Percentiles rank a stretch among this genome's conserved stretches.
Conservation (phyloP, 1,284 basidiomycete species). For the Pseudozyma sp. region DNA sequence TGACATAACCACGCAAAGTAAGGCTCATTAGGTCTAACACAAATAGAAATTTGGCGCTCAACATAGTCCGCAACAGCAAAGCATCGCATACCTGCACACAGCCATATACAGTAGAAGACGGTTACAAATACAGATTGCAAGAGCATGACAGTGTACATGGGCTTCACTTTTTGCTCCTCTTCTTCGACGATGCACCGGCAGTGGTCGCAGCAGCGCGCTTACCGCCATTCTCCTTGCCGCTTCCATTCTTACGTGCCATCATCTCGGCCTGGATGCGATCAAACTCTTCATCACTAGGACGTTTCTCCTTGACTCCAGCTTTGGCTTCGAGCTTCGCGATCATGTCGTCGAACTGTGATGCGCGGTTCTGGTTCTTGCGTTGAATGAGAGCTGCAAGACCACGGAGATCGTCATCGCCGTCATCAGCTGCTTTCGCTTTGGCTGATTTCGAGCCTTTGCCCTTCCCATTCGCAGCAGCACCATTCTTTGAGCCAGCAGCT, state of each 20-base stretch:
- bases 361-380: conserved; percentile 49
- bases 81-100: background rate
- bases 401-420: conserved; percentile 49
- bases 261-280: conserved; percentile 52
- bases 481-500: conserved; percentile 9
- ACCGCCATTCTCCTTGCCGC: conserved; percentile 27
- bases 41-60: background rate
- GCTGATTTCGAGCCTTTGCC: conserved; percentile 22
- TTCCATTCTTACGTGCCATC: conserved; percentile 37
- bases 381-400: conserved; percentile 55
- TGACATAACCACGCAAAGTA: conserved; percentile 13
- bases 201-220: conserved; percentile 34
- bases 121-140: conserved; percentile 25
- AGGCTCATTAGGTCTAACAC: no score
- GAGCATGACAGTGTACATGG: background rate
- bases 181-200: conserved; percentile 23
- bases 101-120: background rate
- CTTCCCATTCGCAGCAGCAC: conserved; percentile 10
- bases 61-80: background rate
- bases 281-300: conserved; percentile 53
- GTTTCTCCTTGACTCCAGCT: conserved; percentile 45
- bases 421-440: conserved; percentile 21
- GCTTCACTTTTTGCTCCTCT: conserved; percentile 41
- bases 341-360: conserved; percentile 58
- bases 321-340: conserved; percentile 58